A percentile compares a stretch with the other conserved stretches of the same genome.
These are phyloP conservation scores for Rickenella mellea DNA, from an alignment of 768 basidiomycete species.

Conservation along the genomic window DNA sequence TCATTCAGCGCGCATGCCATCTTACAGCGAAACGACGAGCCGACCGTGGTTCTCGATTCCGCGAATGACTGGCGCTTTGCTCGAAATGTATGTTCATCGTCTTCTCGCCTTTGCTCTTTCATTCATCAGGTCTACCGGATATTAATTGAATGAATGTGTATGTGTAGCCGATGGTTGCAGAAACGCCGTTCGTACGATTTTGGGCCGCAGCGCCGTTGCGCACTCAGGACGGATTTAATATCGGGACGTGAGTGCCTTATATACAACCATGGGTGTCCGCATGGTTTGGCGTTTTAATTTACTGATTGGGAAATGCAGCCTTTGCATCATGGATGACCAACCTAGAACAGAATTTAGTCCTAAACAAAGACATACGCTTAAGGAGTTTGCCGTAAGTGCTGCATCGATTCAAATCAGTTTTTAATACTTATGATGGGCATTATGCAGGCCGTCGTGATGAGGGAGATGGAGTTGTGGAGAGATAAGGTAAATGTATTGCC, in stretches of 20 bases:
- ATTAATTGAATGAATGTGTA: conserved; percentile 2
- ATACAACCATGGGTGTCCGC: conserved; percentile 2
- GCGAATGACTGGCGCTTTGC: conserved; percentile 81
- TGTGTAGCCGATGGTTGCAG: conserved; percentile 59
- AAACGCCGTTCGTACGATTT: conserved; percentile 65
- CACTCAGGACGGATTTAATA: conserved; percentile 84
- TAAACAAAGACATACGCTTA: conserved; percentile 86
- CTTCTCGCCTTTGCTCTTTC: background rate
- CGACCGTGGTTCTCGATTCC: conserved; percentile 77
- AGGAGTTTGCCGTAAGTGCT: conserved; percentile 88
- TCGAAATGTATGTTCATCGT: conserved; percentile 50
- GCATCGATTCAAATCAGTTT: too few species aligned
- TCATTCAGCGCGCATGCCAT: conserved; percentile 84
- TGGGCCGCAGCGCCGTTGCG: conserved; percentile 88
- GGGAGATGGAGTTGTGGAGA: conserved; percentile 92
- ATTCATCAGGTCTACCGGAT: background rate
- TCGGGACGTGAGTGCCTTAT: conserved; percentile 56
- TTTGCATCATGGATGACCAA: conserved; percentile 78
- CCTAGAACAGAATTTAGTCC: too few species aligned
- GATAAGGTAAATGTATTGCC: conserved; percentile 55
- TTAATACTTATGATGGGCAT: too few species aligned
- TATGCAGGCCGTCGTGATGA: conserved; percentile 91
- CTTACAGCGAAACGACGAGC: conserved; percentile 82
- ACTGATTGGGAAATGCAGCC: conserved; percentile 26
- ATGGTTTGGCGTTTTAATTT: background rate